Evolutionary conservation across 352 stramenopile species (phyloP).

Genomic region (Pythium scleroteichum): DNA sequence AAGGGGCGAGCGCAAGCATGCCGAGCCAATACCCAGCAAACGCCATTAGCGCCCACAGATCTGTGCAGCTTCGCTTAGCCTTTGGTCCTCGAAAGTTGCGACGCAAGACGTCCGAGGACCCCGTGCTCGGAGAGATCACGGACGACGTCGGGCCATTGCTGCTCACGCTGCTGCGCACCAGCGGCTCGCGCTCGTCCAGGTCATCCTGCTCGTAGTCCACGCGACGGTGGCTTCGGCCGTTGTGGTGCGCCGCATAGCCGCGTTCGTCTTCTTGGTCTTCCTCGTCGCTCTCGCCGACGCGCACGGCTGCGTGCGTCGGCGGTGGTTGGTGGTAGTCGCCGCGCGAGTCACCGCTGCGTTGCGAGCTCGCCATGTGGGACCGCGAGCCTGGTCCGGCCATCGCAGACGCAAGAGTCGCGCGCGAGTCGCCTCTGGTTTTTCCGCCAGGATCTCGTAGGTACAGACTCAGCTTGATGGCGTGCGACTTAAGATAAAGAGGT

Average conservation of each 20-base stretch:
- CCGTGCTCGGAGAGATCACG: conserved; percentile 53
- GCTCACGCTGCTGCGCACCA: conserved; percentile 33
- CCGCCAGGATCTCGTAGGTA: too few relatives aligned
- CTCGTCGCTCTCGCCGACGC: conserved; percentile 20
- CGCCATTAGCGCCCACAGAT: conserved; percentile 53
- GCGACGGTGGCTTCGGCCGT: background rate
- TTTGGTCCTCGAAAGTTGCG: conserved; percentile 45
- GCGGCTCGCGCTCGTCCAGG: conserved; percentile 43
- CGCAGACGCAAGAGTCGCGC: too few relatives aligned
- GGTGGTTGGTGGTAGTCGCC: conserved; percentile 16
- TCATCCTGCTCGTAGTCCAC: conserved; percentile 21
- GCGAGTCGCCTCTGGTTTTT: conserved; percentile 1
- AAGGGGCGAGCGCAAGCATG: conserved; percentile 69
- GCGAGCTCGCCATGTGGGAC: conserved; percentile 7
- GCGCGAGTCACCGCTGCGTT: background rate
- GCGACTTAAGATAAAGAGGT: conserved; percentile 5
- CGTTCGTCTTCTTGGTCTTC: conserved; percentile 28
- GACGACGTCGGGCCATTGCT: conserved; percentile 31
- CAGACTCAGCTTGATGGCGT: conserved; percentile 9
- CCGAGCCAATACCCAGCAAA: conserved; percentile 74
- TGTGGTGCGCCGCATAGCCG: background rate
- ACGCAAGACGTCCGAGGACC: conserved; percentile 35
- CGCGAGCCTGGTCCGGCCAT: too few relatives aligned
- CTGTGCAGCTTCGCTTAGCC: conserved; percentile 52
- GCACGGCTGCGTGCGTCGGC: conserved; percentile 10